Percentiles rank a stretch among this genome's conserved stretches.
These are phyloP conservation scores for Tylopilus sp. DNA, from an alignment of 1,284 basidiomycete genomes.

Conservation along the genomic window DNA sequence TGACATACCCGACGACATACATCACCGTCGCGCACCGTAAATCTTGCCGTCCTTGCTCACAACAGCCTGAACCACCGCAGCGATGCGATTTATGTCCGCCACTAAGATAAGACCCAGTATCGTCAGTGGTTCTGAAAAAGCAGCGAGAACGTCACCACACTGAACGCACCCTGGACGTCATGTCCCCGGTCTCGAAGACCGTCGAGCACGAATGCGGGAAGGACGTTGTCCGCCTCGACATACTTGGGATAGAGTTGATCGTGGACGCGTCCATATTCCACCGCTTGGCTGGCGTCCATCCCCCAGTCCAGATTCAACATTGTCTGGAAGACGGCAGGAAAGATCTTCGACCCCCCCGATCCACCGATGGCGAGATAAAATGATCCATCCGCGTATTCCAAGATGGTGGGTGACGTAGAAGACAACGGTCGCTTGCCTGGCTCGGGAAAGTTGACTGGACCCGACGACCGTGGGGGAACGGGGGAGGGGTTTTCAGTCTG, in stretches of 20 bases:
- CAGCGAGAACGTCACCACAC: neutral
- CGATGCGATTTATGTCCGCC: constrained; percentile 54
- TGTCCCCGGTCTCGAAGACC: constrained; percentile 66
- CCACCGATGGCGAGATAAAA: constrained; percentile 78
- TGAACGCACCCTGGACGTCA: constrained; percentile 55
- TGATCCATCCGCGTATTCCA: constrained; percentile 70
- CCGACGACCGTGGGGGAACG: neutral
- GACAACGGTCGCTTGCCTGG: constrained; percentile 86
- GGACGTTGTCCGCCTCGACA: constrained; percentile 64
- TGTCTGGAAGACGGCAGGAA: constrained; percentile 76
- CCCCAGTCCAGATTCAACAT: constrained; percentile 83
- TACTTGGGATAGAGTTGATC: constrained; percentile 78
- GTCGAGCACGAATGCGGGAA: constrained; percentile 51
- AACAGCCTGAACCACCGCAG: constrained; percentile 73
- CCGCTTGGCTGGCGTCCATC: constrained; percentile 72
- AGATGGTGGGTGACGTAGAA: constrained; percentile 76
- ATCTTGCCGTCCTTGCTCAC: constrained; percentile 50
- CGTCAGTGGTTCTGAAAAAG: neutral
- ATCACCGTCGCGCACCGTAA: constrained; percentile 48
- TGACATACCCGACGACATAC: neutral
- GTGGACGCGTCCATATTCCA: constrained; percentile 88
- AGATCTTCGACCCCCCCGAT: constrained; percentile 85
- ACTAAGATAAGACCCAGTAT: constrained; percentile 23
- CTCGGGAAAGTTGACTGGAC: constrained; percentile 79
- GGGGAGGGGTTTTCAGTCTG: neutral